Base-by-base conservation (phyloP, 2,329 filamentous ascomycete species). In the Colletotrichum lentis region DNA sequence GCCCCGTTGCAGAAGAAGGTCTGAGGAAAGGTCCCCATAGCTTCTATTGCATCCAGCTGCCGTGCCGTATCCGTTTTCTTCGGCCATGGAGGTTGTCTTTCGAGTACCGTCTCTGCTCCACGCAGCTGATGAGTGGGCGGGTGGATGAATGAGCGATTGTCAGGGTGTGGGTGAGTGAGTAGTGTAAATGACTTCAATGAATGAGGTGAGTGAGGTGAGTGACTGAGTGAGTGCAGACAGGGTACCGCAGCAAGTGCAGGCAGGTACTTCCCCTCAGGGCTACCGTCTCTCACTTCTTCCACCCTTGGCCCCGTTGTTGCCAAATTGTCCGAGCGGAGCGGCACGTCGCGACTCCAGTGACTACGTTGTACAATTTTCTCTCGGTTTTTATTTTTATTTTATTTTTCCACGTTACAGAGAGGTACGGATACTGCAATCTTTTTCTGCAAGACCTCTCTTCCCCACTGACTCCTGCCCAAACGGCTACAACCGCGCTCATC, bases 31-130 rank as follows among this genome's bases (percentile, higher is more conserved):
- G 65, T 53, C 31, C 60, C 65, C 62, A 68, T 68, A 60, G 47
- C 65, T 68, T 68, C 65, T 57, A 60, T 65, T 68, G 65, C 65
- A 60, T 68, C 49, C 62, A 65, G 56, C 31, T 64, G 62, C 55
- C 65, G 65, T 59, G 31, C 22, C 52, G 50, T 24, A 50, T 37
- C 37, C 55, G 27, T 53, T 20, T 35, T 16, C 50, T 20, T 12
- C 18, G 6, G 50, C 5, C 49, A 5, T 20, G 27, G 27, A 18
- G 10, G 24, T n/a, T 35, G 43, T 46, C 31, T 8, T 8, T 35
- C 10, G n/a, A 46, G 43, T 6, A 46, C 3, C 43, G 43, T 46
- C 43, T 20, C 50, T 62, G 63, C 49, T 35, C 46, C 20, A 14
- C 44, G 16, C 8, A 16, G 11, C 1, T 37, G 49, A n/a, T 35